phyloP scores from a whole-genome alignment of 2,329 filamentous ascomycete species.

The Xylaria sp. region DNA sequence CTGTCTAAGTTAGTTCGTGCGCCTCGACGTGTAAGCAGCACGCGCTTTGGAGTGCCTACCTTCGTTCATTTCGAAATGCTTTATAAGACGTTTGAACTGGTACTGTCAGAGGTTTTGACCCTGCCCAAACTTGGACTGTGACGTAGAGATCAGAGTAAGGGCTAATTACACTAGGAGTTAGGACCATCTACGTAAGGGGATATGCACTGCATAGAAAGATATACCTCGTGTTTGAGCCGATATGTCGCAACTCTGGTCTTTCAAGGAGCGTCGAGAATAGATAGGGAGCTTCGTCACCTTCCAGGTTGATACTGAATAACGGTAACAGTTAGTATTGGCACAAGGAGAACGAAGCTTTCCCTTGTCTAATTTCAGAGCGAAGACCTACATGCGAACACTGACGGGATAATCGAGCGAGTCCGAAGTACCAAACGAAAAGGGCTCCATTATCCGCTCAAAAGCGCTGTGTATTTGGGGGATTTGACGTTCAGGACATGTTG shows the following conservation, averaged over 20 bases:
- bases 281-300: slow-evolving; percentile 77
- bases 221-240: slow-evolving; percentile 83
- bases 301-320: slow-evolving; percentile 55
- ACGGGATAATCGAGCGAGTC: slow-evolving; percentile 79
- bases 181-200: slow-evolving; percentile 8
- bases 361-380: not conserved
- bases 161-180: slow-evolving; percentile 51
- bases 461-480: slow-evolving; percentile 11
- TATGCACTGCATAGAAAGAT: slow-evolving; percentile 5
- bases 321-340: slow-evolving; percentile 7
- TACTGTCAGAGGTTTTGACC: slow-evolving; percentile 92
- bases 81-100: slow-evolving; percentile 93
- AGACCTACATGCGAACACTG: slow-evolving; percentile 66
- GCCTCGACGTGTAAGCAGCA: not conserved
- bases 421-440: slow-evolving; percentile 93
- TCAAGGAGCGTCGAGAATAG: slow-evolving; percentile 80
- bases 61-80: slow-evolving; percentile 77
- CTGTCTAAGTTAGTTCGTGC: slow-evolving; percentile 45
- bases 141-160: slow-evolving; percentile 88
- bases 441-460: slow-evolving; percentile 69
- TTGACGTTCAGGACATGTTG: slow-evolving; percentile 2
- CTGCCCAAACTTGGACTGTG: slow-evolving; percentile 91
- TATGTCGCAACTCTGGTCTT: slow-evolving; percentile 79
- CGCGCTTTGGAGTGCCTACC: slow-evolving; percentile 40
- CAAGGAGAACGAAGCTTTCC: not conserved